Evolutionary conservation across 495 filamentous ascomycete genomes (phyloP).

Genomic region (Staphylotrichum longicolle): DNA sequence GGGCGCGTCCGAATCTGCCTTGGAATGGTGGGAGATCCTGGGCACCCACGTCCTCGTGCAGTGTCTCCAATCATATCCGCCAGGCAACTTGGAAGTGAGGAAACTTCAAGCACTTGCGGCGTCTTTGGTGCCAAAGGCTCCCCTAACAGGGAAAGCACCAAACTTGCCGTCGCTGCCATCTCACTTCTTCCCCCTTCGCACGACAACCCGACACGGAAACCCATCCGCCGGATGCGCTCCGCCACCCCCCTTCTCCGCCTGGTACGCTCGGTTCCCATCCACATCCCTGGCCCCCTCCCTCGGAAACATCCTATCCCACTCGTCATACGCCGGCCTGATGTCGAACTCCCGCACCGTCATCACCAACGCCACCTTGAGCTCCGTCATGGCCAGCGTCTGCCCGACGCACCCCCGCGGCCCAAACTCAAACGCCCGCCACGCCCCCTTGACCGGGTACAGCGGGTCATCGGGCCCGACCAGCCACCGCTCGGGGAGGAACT

Average conservation of each 20-base stretch:
- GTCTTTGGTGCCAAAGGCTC: no score
- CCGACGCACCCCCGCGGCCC: slow-evolving; percentile 56
- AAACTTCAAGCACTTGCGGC: no score
- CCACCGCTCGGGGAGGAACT: slow-evolving; percentile 49
- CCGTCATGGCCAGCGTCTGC: slow-evolving; percentile 50
- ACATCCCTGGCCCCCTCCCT: background rate
- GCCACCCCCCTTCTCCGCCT: slow-evolving; percentile 4
- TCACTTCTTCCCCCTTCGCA: background rate
- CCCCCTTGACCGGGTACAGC: slow-evolving; percentile 40
- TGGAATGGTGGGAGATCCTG: no score
- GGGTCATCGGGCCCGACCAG: slow-evolving; percentile 34
- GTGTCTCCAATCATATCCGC: no score
- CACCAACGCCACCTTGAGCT: slow-evolving; percentile 46
- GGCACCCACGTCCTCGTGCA: no score
- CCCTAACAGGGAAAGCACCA: no score
- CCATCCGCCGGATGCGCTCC: slow-evolving; percentile 16
- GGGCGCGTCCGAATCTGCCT: no score
- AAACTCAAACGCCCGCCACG: slow-evolving; percentile 53
- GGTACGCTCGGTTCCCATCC: slow-evolving; percentile 7
- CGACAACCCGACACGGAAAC: slow-evolving; percentile 12
- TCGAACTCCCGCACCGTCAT: slow-evolving; percentile 39
- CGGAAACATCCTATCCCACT: slow-evolving; percentile 7
- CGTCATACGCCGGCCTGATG: slow-evolving; percentile 9
- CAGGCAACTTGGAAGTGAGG: no score
- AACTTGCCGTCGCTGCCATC: no score